Evolutionary conservation across 345 rosid species (phyloP), one percentile per base, ranked within the genome.

Genomic region (Linum trigynum): DNA sequence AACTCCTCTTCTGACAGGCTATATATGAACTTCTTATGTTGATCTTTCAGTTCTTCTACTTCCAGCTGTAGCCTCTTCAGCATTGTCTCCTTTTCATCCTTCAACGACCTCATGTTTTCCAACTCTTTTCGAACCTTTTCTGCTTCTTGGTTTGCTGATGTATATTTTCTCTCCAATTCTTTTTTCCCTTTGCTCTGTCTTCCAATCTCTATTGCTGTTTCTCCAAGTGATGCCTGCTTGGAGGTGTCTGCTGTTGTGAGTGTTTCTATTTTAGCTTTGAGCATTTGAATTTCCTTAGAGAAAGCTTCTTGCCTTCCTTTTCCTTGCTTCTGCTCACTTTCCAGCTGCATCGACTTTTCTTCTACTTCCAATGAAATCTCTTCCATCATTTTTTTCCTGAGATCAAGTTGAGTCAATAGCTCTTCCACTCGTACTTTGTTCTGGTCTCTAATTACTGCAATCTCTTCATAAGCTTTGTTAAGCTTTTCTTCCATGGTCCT

Each of bases 41-140:
- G 86, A 57, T 65, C 53, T 67, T 75, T 65, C 41, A 85, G 78
- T 51, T 72, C 74, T 77, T 82, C 78, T 69, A 82, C 72, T 81
- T 89, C 84, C 56, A 73, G 81, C 57, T 70, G 72, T 69, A 86
- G 66, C 55, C 76, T 80, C 55, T 66, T 56, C 9, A 89, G 68
- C 69, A 70, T 69, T 63, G 55, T 76, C 66, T 83, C 89, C 51
- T 82, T 87, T 68, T 84, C 85, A 65, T 81, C 86, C 67, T 81
- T 81, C 66, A 71, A 76, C 0, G 83, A 77, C 74, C 71, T 86
- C 65, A 75, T 72, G 15, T 59, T 65, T 12, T 32, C 58, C 63
- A 87, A 74, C 71, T 87, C 85, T 76, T 83, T 74, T 57, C 76
- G 78, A 5, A 69, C 64, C 70, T 76, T 82, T 66, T 79, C 82